A percentile compares a stretch with the other conserved stretches of the same genome.
phyloP scores from a whole-genome alignment of 768 basidiomycete species.

The Saitozyma sp. region DNA sequence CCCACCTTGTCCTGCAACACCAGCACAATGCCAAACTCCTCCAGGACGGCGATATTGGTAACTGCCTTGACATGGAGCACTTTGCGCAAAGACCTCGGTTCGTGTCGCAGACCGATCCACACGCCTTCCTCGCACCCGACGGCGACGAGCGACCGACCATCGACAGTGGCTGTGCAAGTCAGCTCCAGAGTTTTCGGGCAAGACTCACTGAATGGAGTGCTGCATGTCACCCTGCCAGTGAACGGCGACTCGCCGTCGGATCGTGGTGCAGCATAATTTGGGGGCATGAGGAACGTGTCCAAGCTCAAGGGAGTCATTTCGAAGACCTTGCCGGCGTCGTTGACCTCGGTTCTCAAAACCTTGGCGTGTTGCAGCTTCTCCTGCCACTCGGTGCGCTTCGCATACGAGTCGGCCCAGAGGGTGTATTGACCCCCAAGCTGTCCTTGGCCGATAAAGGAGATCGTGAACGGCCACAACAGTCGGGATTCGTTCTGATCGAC shows the following conservation, averaged over 20 bases:
- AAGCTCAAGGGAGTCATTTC: conserved; percentile 85
- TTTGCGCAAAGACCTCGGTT: conserved; percentile 83
- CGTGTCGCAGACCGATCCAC: conserved; percentile 89
- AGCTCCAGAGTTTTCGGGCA: background rate
- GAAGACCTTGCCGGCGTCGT: conserved; percentile 88
- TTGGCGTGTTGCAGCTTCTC: conserved; percentile 84
- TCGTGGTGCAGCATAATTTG: conserved; percentile 54
- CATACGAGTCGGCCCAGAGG: conserved; percentile 78
- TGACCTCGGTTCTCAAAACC: conserved; percentile 76
- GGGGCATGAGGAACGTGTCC: conserved; percentile 81
- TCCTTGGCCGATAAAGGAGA: conserved; percentile 82
- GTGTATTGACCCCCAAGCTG: conserved; percentile 73
- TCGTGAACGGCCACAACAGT: conserved; percentile 79
- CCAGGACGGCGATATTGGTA: conserved; percentile 91
- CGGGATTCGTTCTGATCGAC: conserved; percentile 60
- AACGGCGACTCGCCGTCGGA: conserved; percentile 64
- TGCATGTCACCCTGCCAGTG: conserved; percentile 73
- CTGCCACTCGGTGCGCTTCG: conserved; percentile 81
- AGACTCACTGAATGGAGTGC: conserved; percentile 78
- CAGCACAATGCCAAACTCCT: conserved; percentile 94
- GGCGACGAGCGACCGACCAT: conserved; percentile 81
- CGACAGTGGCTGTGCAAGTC: conserved; percentile 65
- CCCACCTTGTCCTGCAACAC: conserved; percentile 86
- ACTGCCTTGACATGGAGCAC: conserved; percentile 92
- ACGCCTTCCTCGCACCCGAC: conserved; percentile 94